phyloP scores from a whole-genome alignment of 768 basidiomycete species.

The Termitomyces sp. region DNA sequence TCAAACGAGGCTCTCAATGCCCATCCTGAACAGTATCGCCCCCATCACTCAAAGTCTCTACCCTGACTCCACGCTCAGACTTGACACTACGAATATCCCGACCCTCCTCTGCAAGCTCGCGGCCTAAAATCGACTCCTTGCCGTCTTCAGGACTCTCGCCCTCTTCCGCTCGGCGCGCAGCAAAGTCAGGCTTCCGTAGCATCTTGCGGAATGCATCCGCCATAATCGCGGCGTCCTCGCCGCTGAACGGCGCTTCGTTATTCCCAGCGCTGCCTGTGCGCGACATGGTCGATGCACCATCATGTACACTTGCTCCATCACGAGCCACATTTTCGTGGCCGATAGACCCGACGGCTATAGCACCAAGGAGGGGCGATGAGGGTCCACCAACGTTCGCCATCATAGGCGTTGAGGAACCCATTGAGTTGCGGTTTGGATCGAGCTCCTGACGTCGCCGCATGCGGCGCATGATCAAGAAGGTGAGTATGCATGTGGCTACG shows the following conservation, averaged over 20 bases:
- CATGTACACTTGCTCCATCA: slow-evolving; percentile 43
- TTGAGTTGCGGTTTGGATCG: slow-evolving; percentile 61
- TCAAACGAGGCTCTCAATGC: slow-evolving; percentile 18
- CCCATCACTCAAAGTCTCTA: slow-evolving; percentile 62
- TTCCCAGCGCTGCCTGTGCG: slow-evolving; percentile 55
- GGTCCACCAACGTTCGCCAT: slow-evolving; percentile 54
- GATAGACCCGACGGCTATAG: slow-evolving; percentile 27
- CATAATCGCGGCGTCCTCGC: slow-evolving; percentile 88
- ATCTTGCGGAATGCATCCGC: slow-evolving; percentile 89
- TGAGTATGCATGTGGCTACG: slow-evolving; percentile 57
- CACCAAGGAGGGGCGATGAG: slow-evolving; percentile 25
- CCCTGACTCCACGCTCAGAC: slow-evolving; percentile 73
- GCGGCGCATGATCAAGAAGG: slow-evolving; percentile 70
- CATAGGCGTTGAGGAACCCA: slow-evolving; percentile 81
- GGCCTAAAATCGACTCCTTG: slow-evolving; percentile 47
- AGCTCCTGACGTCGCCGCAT: slow-evolving; percentile 44
- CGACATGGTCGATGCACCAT: slow-evolving; percentile 72
- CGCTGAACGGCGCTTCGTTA: slow-evolving; percentile 66
- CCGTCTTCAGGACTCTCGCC: slow-evolving; percentile 53
- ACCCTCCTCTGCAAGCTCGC: slow-evolving; percentile 87
- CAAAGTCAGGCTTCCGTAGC: slow-evolving; percentile 85
- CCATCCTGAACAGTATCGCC: slow-evolving; percentile 45
- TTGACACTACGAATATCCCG: slow-evolving; percentile 80
- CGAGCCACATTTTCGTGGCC: slow-evolving; percentile 17
- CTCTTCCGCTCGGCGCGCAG: slow-evolving; percentile 64